These are phyloP conservation scores for Phytophthora foliorum DNA, from an alignment of 352 stramenopile species.

Conservation along the genomic window DNA sequence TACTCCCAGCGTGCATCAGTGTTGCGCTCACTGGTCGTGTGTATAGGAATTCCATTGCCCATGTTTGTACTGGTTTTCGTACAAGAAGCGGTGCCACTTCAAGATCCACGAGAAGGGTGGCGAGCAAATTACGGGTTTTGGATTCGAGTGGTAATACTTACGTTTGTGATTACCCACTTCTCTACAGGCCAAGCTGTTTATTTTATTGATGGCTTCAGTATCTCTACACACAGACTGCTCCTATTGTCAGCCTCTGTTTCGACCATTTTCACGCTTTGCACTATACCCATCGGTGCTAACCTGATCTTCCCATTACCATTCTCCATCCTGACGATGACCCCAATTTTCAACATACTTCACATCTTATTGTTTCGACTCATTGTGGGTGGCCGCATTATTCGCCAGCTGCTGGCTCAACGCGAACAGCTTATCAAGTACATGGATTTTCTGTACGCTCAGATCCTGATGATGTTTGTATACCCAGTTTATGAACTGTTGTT, in stretches of 20 bases:
- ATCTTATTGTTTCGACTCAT: slow-evolving; percentile 25
- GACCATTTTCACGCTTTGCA: neutral
- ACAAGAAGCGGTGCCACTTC: slow-evolving; percentile 33
- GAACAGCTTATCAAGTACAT: slow-evolving; percentile 24
- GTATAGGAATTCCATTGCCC: slow-evolving; percentile 15
- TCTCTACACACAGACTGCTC: slow-evolving; percentile 7
- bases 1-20: slow-evolving; percentile 14
- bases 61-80: slow-evolving; percentile 18
- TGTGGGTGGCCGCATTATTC: slow-evolving; percentile 7
- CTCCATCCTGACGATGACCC: slow-evolving; percentile 18
- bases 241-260: slow-evolving; percentile 9
- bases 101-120: slow-evolving; percentile 21
- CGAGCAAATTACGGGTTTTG: slow-evolving; percentile 30
- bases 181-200: neutral
- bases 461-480: slow-evolving; percentile 33
- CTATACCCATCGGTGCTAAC: slow-evolving; percentile 12
- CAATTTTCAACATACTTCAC: slow-evolving; percentile 29
- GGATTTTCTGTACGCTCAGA: slow-evolving; percentile 16
- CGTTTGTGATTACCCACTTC: slow-evolving; percentile 1
- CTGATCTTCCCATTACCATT: slow-evolving; percentile 23
- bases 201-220: slow-evolving; percentile 10
- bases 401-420: neutral
- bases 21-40: slow-evolving; percentile 3
- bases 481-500: slow-evolving; percentile 31
- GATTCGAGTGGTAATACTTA: slow-evolving; percentile 11